These are phyloP conservation scores for Lactarius psammicola DNA, from an alignment of 768 basidiomycete genomes.

Conservation along the genomic window DNA sequence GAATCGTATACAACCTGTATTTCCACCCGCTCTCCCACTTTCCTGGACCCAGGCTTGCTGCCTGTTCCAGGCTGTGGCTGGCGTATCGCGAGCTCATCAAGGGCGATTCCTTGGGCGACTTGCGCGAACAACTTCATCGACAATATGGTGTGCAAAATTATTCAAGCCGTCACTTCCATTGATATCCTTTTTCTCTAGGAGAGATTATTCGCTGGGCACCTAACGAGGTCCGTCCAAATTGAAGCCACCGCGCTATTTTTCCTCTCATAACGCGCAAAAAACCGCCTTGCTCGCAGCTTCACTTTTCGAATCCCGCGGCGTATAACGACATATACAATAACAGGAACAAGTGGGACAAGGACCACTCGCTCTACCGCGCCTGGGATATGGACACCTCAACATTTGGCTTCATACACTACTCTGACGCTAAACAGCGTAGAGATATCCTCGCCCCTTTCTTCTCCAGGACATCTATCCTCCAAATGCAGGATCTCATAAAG, in stretches of 20 bases:
- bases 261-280: no score
- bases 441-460: conserved; percentile 2
- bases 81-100: not conserved
- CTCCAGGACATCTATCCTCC: conserved; percentile 4
- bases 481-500: conserved; percentile 1
- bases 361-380: conserved; percentile 3
- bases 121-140: not conserved
- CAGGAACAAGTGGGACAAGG: not conserved
- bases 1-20: not conserved
- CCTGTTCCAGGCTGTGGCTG: not conserved
- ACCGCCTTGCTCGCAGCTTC: not conserved
- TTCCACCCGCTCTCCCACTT: not conserved
- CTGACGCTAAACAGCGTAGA: conserved; percentile 5
- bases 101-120: not conserved
- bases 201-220: not conserved
- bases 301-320: conserved; percentile 7
- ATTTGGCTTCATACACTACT: not conserved
- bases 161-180: not conserved
- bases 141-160: not conserved
- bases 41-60: not conserved
- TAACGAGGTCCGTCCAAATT: conserved; percentile 5
- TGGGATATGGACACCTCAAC: conserved; percentile 3
- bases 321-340: conserved; percentile 5
- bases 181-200: not conserved
- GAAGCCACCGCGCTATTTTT: no score